Conservation (phyloP, 2,329 filamentous ascomycete species). For the Coleophoma crateriformis region DNA sequence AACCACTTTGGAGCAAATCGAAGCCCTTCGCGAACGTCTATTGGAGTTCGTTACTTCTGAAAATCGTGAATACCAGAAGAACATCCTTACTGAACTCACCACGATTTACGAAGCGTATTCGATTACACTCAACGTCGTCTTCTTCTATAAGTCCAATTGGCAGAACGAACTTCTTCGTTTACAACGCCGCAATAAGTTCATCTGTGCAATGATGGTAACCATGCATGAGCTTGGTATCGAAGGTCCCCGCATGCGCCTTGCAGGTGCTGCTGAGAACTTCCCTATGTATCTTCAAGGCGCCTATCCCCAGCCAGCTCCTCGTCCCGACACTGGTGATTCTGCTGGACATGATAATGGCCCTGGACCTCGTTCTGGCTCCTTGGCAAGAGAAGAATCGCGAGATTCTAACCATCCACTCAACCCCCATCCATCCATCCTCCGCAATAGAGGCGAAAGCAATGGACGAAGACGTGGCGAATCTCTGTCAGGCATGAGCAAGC, state of each 20-base stretch:
- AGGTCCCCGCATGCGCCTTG: constrained; percentile 25
- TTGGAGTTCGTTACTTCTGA: constrained; percentile 78
- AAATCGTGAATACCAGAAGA: constrained; percentile 83
- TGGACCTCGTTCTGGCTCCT: constrained; percentile 23
- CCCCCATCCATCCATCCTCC: constrained; percentile 47
- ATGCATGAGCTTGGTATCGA: constrained; percentile 43
- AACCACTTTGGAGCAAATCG: constrained; percentile 77
- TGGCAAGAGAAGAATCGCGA: constrained; percentile 31
- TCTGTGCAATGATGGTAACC: constrained; percentile 81
- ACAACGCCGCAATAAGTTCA: constrained; percentile 88
- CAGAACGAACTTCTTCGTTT: constrained; percentile 91
- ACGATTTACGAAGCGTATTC: constrained; percentile 78
- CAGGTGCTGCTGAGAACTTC: constrained; percentile 21
- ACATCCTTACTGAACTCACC: constrained; percentile 80
- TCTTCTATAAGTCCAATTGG: constrained; percentile 97
- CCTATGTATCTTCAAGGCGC: constrained; percentile 23
- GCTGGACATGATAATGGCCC: constrained; percentile 10
- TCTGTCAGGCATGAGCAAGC: constrained; percentile 49
- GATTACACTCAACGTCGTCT: constrained; percentile 85
- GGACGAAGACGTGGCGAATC: constrained; percentile 51
- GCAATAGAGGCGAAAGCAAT: constrained; percentile 33
- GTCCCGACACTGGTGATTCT: constrained; percentile 1
- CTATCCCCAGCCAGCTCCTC: constrained; percentile 13
- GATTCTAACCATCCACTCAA: constrained; percentile 16
- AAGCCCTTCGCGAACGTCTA: constrained; percentile 72